Base-by-base conservation (phyloP, 2,329 filamentous ascomycete species). In the Boeremia exigua region DNA sequence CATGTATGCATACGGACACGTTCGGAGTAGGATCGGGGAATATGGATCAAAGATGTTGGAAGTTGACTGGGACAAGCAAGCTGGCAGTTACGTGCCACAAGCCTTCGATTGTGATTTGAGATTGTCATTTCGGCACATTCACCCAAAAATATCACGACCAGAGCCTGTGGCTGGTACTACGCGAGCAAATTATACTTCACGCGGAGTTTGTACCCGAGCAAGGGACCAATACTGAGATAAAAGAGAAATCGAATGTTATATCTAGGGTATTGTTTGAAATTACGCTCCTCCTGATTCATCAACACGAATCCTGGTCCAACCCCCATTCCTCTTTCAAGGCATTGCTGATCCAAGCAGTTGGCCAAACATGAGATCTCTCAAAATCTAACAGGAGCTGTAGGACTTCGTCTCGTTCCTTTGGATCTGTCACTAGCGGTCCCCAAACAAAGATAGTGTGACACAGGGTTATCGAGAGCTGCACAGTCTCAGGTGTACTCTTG, bases 311-410 rank as follows among this genome's bases (percentile, higher is more conserved):
- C 10, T 25, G 8, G 15, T n/a, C 40, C 6, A 62, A n/a, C 7
- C 60, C 67, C 69, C 70, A 73, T 48, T 72, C 61, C 11, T 17
- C 17, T 38, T 59, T 70, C 14, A 73, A 51, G 17, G 64, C 65
- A 19, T 62, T 67, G 33, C 66, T 59, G 27, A 73, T 71, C 70
- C 70, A 72, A 6, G 61, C 57, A 8, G 69, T 73, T 7, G 70
- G 70, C 70, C 70, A 73, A 2, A 63, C 52, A 12, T 72, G 61
- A 17, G 44, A 55, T 3, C 30, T 58, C 46, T 72, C 69, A 17
- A 72, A 63, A 2, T 61, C 38, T 6, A 53, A 38, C 10, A 73
- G 57, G 11, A 73, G 60, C 12, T 60, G 49, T 6, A 71, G 19
- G 11, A 73, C 58, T 27, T 67, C 62, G 2, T 61, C 39, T 30